Conservation (phyloP, 75 land plant genomes). For the Chamaecyparis obtusa region DNA sequence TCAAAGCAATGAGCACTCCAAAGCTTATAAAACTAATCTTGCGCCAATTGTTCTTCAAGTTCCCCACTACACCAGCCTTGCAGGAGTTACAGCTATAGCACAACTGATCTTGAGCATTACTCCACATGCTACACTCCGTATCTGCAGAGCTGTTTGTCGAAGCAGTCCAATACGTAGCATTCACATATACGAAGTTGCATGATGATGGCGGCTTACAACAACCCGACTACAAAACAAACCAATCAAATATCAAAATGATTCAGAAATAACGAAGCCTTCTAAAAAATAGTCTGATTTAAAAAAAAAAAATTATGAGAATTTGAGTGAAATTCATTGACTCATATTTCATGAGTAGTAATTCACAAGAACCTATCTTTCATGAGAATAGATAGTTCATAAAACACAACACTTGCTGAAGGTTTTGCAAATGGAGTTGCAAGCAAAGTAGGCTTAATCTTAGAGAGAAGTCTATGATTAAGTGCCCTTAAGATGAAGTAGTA, state of each 20-base stretch:
- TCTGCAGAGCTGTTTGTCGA: not conserved
- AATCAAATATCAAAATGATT: not conserved
- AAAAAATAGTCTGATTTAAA: no score
- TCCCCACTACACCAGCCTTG: conserved; percentile 38
- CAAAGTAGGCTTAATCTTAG: no score
- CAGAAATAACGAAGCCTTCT: no score
- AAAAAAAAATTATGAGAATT: no score
- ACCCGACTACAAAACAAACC: conserved; percentile 63
- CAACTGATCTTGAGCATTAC: conserved; percentile 22
- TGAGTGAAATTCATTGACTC: not conserved
- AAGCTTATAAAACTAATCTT: conserved; percentile 29
- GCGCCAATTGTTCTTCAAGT: conserved; percentile 34
- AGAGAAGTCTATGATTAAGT: no score
- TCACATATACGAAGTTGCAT: conserved; percentile 43
- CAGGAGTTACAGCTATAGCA: conserved; percentile 39
- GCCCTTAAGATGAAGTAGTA: no score
- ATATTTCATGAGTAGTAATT: no score
- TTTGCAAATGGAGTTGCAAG: no score
- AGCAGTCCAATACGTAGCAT: conserved; percentile 19
- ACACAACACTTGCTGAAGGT: no score
- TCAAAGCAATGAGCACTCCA: conserved; percentile 22
- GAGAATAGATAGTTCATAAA: no score
- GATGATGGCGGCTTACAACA: conserved; percentile 89
- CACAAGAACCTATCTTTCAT: no score
- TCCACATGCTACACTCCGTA: conserved; percentile 29